These are phyloP conservation scores for Nannochloris sp. DNA, from an alignment of 139 green algal genomes.

Conservation along the genomic window DNA sequence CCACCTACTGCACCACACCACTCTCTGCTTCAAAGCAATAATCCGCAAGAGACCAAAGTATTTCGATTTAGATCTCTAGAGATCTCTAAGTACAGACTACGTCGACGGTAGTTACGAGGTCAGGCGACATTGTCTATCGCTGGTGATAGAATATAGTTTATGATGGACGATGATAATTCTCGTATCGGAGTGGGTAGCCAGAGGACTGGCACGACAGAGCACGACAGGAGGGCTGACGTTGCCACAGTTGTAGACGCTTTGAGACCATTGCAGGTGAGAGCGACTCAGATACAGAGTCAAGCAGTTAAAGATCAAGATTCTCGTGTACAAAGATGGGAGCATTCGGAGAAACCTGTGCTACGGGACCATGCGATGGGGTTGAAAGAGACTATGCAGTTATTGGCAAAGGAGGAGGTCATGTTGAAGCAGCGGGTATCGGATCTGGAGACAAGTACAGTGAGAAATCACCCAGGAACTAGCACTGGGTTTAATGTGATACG, in stretches of 20 bases:
- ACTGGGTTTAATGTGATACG: constrained; percentile 42
- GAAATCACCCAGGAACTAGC: constrained; percentile 10
- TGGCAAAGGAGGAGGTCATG: constrained; percentile 17
- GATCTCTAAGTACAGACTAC: too few relatives aligned
- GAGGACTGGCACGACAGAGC: too few relatives aligned
- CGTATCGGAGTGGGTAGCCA: too few relatives aligned
- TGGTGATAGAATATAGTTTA: too few relatives aligned
- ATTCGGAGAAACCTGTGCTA: constrained; percentile 16
- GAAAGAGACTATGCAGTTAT: constrained; percentile 10
- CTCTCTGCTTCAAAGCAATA: too few relatives aligned
- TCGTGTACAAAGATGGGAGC: constrained; percentile 9
- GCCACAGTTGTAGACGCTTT: neutral
- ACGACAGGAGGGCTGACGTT: neutral
- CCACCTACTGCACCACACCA: too few relatives aligned
- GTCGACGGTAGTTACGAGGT: too few relatives aligned
- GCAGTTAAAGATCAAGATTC: constrained; percentile 7
- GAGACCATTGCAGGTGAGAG: constrained; percentile 11
- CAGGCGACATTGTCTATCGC: too few relatives aligned
- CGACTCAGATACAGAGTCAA: constrained; percentile 12
- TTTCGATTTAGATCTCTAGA: too few relatives aligned
- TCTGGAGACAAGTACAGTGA: constrained; percentile 2
- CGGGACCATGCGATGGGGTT: constrained; percentile 11
- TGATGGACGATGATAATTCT: too few relatives aligned
- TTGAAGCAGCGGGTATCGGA: constrained; percentile 11
- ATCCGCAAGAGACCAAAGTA: too few relatives aligned